A percentile compares a stretch with the other conserved stretches of the same genome.
phyloP scores from a whole-genome alignment of 768 basidiomycete species.

The Mycena indigotica region DNA sequence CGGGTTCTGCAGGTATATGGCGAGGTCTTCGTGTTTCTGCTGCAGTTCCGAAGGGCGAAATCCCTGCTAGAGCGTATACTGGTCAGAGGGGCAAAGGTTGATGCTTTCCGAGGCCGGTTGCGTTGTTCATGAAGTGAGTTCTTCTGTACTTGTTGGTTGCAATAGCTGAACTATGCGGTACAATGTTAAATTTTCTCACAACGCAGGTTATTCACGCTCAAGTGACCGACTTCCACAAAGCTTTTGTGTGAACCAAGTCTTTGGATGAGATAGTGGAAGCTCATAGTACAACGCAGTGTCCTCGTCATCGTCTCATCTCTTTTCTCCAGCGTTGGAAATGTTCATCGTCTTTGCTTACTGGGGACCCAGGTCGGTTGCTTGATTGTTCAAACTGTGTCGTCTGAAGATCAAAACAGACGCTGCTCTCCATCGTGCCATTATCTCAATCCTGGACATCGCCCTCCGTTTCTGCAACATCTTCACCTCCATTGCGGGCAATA shows the following conservation, averaged over 20 bases:
- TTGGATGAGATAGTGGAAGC: slow-evolving; percentile 75
- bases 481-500: slow-evolving; percentile 59
- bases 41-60: slow-evolving; percentile 77
- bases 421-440: slow-evolving; percentile 63
- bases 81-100: slow-evolving; percentile 49
- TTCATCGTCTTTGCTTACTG: slow-evolving; percentile 66
- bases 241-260: slow-evolving; percentile 55
- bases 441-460: slow-evolving; percentile 73
- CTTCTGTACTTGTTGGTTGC: not conserved
- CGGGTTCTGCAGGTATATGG: slow-evolving; percentile 58
- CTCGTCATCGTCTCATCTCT: slow-evolving; percentile 3
- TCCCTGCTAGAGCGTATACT: slow-evolving; percentile 68
- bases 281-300: slow-evolving; percentile 47
- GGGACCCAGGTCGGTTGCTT: slow-evolving; percentile 58
- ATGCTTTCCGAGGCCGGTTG: slow-evolving; percentile 73
- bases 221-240: slow-evolving; percentile 59
- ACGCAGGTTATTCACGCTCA: slow-evolving; percentile 75
- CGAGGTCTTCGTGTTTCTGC: slow-evolving; percentile 67
- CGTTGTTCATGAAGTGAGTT: slow-evolving; percentile 86
- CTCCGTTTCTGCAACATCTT: slow-evolving; percentile 71
- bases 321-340: slow-evolving; percentile 53
- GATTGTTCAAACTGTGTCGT: too few relatives aligned
- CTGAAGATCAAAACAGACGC: too few relatives aligned
- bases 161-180: slow-evolving; percentile 39
- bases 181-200: slow-evolving; percentile 68